Evolutionary conservation across 1,284 basidiomycete genomes (phyloP), one percentile per base, ranked within the genome.

Genomic region (Pholiota adiposa): DNA sequence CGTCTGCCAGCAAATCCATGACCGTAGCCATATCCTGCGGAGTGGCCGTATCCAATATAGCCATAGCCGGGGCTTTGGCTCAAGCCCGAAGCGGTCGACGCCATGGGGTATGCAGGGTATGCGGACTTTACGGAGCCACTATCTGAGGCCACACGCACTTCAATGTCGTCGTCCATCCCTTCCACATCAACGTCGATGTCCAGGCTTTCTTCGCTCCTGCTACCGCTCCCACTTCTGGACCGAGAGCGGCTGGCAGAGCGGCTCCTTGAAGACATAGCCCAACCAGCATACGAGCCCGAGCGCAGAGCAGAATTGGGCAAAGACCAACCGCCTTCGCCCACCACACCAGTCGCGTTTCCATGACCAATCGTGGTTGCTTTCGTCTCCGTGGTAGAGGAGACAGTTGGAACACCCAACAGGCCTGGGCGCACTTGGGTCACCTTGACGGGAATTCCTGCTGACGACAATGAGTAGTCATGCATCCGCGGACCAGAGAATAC

Each of bases 351-450:
- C 29, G 54, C 12, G 16, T 41, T 48, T 14, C 18, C 43, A 6
- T 36, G 43, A 4, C 14, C 11, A 4, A 54, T 54, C 5, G 50
- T 12, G 8, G 33, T 48, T 23, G n/a, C 31, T 5, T 21, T 33
- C 43, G 51, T 23, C 6, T 31, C 21, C 14, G 33, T 16, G 21
- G 29, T 31, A 67, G 58, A 23, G 8, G 23, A 67, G 66, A 44
- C 65, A 46, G 51, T 65, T 46, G 31, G 67, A 8, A 87, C 79
- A 27, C 81, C 82, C 31, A 87, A 67, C 12, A 87, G 71, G n/a
- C 86, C 86, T 19, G 86, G 87, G 33, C 83, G 77, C 12, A 88
- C 72, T 49, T 85, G 84, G 2, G 83, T 83, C 51, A 86, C 74
- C 51, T 75, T 74, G 11, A 73, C 62, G 9, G 70, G 72, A 58